Conservation (phyloP, 306 rosid genomes). For the Glycine soja region DNA sequence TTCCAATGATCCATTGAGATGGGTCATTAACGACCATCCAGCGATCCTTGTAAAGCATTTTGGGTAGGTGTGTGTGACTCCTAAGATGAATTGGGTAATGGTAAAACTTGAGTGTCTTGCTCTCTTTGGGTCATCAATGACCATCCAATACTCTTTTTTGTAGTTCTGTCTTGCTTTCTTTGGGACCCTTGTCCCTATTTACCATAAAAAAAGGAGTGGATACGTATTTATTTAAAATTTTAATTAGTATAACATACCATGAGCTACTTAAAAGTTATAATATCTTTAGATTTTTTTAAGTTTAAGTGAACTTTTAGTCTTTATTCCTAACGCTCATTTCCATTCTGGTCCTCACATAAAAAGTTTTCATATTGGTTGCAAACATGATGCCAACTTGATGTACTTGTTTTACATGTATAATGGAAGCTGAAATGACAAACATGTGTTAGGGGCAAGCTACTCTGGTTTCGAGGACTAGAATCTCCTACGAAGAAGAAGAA, state of each 20-base stretch:
- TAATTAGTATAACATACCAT: too few relatives aligned
- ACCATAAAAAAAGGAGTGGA: too few relatives aligned
- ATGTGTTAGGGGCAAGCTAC: too few relatives aligned
- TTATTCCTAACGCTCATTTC: too few relatives aligned
- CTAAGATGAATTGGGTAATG: neutral
- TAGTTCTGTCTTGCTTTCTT: too few relatives aligned
- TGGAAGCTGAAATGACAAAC: neutral
- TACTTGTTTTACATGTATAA: neutral
- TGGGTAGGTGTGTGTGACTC: neutral
- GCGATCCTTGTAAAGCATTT: constrained; percentile 1
- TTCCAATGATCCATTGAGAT: neutral
- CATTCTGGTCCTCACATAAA: neutral
- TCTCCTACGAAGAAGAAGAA: too few relatives aligned
- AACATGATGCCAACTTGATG: neutral
- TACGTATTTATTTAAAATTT: too few relatives aligned
- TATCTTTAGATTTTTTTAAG: too few relatives aligned
- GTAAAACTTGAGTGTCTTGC: neutral
- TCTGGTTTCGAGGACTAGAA: too few relatives aligned
- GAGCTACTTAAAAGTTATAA: too few relatives aligned
- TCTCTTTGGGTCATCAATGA: neutral
- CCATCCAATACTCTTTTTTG: neutral
- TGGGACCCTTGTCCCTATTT: too few relatives aligned
- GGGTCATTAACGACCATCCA: neutral
- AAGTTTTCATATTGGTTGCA: neutral
- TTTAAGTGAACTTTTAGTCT: too few relatives aligned